phyloP scores from a whole-genome alignment of 2,329 filamentous ascomycete species.

The Colletotrichum plurivorum region DNA sequence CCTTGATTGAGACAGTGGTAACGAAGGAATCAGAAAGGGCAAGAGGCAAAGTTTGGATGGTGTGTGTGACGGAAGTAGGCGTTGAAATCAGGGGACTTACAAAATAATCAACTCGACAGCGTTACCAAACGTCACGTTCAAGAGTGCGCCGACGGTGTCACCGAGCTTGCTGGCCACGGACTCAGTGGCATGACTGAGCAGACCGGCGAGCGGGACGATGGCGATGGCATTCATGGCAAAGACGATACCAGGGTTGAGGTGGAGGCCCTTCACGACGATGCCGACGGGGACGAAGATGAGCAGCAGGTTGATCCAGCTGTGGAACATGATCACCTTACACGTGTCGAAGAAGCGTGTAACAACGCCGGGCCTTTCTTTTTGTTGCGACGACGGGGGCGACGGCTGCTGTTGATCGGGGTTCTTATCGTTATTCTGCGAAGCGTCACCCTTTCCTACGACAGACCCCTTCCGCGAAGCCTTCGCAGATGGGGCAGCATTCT shows the following conservation, averaged over 20 bases:
- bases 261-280: constrained; percentile 73
- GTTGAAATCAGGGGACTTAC: constrained; percentile 52
- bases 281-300: constrained; percentile 85
- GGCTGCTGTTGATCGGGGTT: constrained; percentile 34
- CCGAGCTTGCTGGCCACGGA: constrained; percentile 80
- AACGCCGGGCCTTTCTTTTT: constrained; percentile 21
- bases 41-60: constrained; percentile 12
- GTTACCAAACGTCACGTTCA: constrained; percentile 86
- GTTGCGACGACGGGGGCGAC: not conserved
- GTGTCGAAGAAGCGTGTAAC: constrained; percentile 37
- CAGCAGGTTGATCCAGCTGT: constrained; percentile 84
- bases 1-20: not conserved
- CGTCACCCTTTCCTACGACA: constrained; percentile 62
- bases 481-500: constrained; percentile 53
- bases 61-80: not conserved
- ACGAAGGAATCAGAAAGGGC: not conserved
- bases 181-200: constrained; percentile 82
- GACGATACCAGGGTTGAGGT: constrained; percentile 67
- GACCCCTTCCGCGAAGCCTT: constrained; percentile 69
- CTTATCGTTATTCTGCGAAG: constrained; percentile 27
- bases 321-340: constrained; percentile 69
- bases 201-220: constrained; percentile 80
- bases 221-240: constrained; percentile 84
- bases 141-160: constrained; percentile 79
- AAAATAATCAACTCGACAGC: constrained; percentile 87